A percentile compares a stretch with the other conserved stretches of the same genome.
phyloP scores from a whole-genome alignment of 2,329 filamentous ascomycete genomes.

The Dryadomyces quercus-mongolicae region DNA sequence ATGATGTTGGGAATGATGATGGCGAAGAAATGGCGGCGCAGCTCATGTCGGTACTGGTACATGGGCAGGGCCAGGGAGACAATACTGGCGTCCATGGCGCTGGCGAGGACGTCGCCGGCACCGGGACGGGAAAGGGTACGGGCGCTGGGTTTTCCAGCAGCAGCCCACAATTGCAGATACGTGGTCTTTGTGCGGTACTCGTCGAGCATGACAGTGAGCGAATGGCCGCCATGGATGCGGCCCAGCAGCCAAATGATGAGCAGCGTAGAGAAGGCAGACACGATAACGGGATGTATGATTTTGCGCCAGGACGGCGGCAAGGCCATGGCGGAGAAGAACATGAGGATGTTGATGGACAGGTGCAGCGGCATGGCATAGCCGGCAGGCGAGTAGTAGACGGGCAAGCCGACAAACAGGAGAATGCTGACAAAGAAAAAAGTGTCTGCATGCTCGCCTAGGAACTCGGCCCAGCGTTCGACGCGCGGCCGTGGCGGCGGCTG shows the following conservation, averaged over 20 bases:
- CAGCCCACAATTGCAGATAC: conserved; percentile 38
- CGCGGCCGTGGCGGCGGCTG: conserved; percentile 29
- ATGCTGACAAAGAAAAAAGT: conserved; percentile 28
- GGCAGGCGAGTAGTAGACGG: conserved; percentile 35
- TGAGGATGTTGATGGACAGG: conserved; percentile 33
- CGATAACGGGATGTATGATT: conserved; percentile 45
- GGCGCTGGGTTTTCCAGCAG: conserved; percentile 4
- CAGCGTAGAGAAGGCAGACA: conserved; percentile 40
- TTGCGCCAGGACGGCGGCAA: conserved; percentile 35
- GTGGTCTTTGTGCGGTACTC: conserved; percentile 39
- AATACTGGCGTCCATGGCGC: conserved; percentile 44
- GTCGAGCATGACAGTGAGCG: conserved; percentile 27
- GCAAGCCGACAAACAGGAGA: conserved; percentile 39
- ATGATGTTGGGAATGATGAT: conserved; percentile 41
- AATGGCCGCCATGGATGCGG: conserved; percentile 24
- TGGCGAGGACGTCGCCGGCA: conserved; percentile 43
- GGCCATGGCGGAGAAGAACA: conserved; percentile 36
- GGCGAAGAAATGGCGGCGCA: conserved; percentile 37
- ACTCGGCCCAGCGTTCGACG: conserved; percentile 36
- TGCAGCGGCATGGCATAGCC: conserved; percentile 40
- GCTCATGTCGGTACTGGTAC: conserved; percentile 46
- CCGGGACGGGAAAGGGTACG: conserved; percentile 26
- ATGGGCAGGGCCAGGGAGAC: conserved; percentile 48
- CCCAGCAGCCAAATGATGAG: conserved; percentile 41
- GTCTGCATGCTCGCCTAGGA: conserved; percentile 33